Evolutionary conservation across 805 yeast species (phyloP).

Genomic region (Yarrowia keelungensis): DNA sequence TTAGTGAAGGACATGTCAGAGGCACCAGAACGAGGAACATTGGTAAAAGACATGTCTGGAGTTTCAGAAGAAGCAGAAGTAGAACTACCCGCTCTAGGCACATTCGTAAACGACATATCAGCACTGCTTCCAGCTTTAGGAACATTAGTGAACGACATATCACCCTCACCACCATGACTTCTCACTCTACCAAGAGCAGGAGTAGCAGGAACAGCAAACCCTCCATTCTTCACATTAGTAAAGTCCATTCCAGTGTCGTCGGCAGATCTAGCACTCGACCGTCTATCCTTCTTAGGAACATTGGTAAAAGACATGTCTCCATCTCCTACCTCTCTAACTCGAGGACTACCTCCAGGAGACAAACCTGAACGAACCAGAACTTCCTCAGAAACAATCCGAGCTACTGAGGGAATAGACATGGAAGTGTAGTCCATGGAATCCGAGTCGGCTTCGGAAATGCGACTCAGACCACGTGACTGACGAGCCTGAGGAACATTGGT

Average conservation of each 20-base stretch:
- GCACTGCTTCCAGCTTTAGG: background rate
- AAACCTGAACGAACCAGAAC: slow-evolving; percentile 14
- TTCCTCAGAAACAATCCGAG: slow-evolving; percentile 26
- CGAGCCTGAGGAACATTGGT: background rate
- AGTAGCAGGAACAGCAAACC: background rate
- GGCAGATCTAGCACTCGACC: no score
- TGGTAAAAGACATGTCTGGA: no score
- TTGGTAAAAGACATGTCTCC: slow-evolving; percentile 8
- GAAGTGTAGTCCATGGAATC: slow-evolving; percentile 18
- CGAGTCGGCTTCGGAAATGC: slow-evolving; percentile 23
- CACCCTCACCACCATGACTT: background rate
- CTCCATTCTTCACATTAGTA: background rate
- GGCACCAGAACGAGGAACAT: no score
- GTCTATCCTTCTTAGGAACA: background rate
- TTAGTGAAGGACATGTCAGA: no score
- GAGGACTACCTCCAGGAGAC: slow-evolving; percentile 23
- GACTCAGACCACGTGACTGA: background rate
- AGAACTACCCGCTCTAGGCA: background rate
- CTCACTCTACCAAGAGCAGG: background rate
- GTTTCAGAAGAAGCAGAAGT: background rate
- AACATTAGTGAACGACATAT: slow-evolving; percentile 22
- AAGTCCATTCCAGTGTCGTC: slow-evolving; percentile 3
- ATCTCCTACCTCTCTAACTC: slow-evolving; percentile 5
- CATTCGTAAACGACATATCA: no score
- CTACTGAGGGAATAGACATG: background rate